Base-by-base conservation (phyloP, 805 yeast species). In the Candida gorgasii region DNA sequence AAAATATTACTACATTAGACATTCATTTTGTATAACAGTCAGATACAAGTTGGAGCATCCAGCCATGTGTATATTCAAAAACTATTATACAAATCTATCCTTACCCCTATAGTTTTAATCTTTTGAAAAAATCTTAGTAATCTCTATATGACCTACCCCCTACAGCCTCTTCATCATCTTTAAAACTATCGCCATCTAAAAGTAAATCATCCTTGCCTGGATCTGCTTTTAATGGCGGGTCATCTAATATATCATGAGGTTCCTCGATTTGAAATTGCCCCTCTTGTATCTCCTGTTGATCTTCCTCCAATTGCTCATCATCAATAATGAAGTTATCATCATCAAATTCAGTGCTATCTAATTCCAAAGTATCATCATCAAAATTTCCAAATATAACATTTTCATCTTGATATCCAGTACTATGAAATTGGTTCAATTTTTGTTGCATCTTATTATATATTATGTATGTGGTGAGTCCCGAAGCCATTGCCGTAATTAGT, bases 401-500 rank as follows among this genome's bases (percentile, higher is more conserved):
- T 33, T 67, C 72, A 45, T 61, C 59, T 9, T 46, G 43, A 13
- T 43, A 43, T 9, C 34, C 39, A 15, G 15, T 17, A 26, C 22
- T 15, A 27, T 59, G 65, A 47, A 65, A 67, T 8, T 51, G 42
- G 6, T 52, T 49, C 44, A 70, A 54, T 49, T 68, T 69, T 26
- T 46, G 44, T 49, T 72, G 72, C 72, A 78, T 67, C 46, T 78
- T 79, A 33, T 63, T 59, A 62, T 87, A 89, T 7, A 90, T 73
- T 8, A 87, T 44, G 67, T 79, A 82, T 1, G 93, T 82, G 0
- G 92, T 83, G 7, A 68, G 45, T 0, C 75, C 63, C 5, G 88
- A 73, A 0, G 85, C 78, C 0, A 61, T 33, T 3, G 67, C 68
- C 0, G 97, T 80, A 3, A 84, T 47, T 0, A 78, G 3, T 1